Evolutionary conservation across 2,329 filamentous ascomycete species (phyloP).

Genomic region (Juglanconis sp.): DNA sequence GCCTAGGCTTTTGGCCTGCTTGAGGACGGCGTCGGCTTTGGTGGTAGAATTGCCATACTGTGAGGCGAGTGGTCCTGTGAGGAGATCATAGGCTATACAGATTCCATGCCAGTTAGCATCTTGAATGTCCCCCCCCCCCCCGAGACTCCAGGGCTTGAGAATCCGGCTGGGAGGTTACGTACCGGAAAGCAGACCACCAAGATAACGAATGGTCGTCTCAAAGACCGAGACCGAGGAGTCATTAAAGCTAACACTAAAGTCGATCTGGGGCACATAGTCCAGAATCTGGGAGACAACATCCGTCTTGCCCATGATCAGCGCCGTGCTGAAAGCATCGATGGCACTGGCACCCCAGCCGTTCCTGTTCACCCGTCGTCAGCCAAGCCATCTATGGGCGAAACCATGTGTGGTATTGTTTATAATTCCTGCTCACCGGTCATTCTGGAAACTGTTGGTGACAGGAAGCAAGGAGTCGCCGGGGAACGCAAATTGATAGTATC

Average conservation of each 20-base stretch:
- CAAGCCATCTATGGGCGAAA: not conserved
- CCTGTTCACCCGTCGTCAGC: slow-evolving; percentile 40
- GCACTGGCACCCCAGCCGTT: slow-evolving; percentile 84
- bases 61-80: slow-evolving; percentile 60
- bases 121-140: not conserved
- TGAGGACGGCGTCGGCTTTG: slow-evolving; percentile 58
- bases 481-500: slow-evolving; percentile 71
- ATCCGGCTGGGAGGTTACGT: not conserved
- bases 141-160: not conserved
- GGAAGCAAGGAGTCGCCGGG: slow-evolving; percentile 74
- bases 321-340: slow-evolving; percentile 76
- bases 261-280: slow-evolving; percentile 64
- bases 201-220: slow-evolving; percentile 86
- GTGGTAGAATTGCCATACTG: slow-evolving; percentile 40
- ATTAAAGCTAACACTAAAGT: slow-evolving; percentile 48
- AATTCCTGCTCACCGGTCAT: slow-evolving; percentile 60
- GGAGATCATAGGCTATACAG: slow-evolving; percentile 61
- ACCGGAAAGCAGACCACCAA: slow-evolving; percentile 77
- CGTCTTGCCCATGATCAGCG: slow-evolving; percentile 69
- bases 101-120: not conserved
- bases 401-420: not conserved
- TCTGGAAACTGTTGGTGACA: slow-evolving; percentile 58
- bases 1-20: slow-evolving; percentile 66
- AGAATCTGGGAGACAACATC: slow-evolving; percentile 69
- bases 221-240: slow-evolving; percentile 70